These are phyloP conservation scores for Elaeis guineensis DNA, from an alignment of 176 grass and related monocot species.

Conservation along the genomic window DNA sequence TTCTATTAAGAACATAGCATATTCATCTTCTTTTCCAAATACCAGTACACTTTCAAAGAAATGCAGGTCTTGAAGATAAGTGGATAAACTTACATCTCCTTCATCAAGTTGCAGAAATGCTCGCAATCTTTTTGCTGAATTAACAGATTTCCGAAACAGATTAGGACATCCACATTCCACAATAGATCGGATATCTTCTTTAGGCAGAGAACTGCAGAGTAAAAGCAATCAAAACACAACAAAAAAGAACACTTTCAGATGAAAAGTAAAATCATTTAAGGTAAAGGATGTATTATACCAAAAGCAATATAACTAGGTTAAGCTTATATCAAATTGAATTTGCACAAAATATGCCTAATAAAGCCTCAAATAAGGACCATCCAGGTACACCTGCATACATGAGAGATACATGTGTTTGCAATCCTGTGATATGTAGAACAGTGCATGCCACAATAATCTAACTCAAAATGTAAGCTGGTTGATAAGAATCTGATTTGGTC, in stretches of 20 bases:
- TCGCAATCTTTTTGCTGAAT: constrained; percentile 87
- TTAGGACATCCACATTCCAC: constrained; percentile 67
- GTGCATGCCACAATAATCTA: too few species aligned
- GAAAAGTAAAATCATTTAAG: not conserved
- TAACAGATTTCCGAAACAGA: constrained; percentile 56
- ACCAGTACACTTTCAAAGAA: not conserved
- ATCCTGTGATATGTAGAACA: too few species aligned
- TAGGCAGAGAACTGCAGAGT: constrained; percentile 45
- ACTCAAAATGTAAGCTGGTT: too few species aligned
- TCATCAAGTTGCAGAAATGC: constrained; percentile 59
- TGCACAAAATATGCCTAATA: too few species aligned
- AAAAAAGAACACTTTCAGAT: not conserved
- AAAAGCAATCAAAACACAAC: not conserved
- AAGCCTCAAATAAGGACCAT: too few species aligned
- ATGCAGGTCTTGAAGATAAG: not conserved
- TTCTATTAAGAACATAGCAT: not conserved
- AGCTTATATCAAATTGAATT: too few species aligned
- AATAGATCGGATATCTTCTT: constrained; percentile 60
- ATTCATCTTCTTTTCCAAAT: not conserved
- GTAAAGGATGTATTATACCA: not conserved
- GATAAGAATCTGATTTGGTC: too few species aligned
- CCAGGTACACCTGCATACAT: too few species aligned
- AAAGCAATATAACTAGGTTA: too few species aligned
- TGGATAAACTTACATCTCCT: constrained; percentile 58
- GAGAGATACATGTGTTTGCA: too few species aligned